phyloP scores from a whole-genome alignment of 805 yeast species.

The Kuraishia cidri region DNA sequence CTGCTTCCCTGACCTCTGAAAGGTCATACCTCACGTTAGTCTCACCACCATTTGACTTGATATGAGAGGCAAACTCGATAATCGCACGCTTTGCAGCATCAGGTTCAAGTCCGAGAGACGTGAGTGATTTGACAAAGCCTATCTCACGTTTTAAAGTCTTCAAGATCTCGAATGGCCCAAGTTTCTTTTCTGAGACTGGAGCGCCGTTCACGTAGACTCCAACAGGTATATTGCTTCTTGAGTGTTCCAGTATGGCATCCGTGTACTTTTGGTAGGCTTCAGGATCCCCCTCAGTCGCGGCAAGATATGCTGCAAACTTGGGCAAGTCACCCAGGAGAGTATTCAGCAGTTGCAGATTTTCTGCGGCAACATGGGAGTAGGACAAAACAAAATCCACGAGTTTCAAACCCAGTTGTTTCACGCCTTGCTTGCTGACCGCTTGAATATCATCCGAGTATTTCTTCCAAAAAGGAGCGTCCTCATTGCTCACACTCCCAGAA shows the following conservation, averaged over 20 bases:
- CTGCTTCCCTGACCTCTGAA: slow-evolving; percentile 16
- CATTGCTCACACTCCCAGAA: not conserved
- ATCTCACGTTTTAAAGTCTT: slow-evolving; percentile 28
- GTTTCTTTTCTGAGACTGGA: slow-evolving; percentile 34
- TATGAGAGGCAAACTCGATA: slow-evolving; percentile 23
- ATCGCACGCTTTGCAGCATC: slow-evolving; percentile 25
- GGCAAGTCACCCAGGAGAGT: slow-evolving; percentile 46
- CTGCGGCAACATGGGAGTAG: slow-evolving; percentile 9
- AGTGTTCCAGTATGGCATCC: slow-evolving; percentile 8
- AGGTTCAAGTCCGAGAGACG: slow-evolving; percentile 22
- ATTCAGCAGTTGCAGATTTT: slow-evolving; percentile 27
- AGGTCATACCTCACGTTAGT: slow-evolving; percentile 14
- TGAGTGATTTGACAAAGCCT: slow-evolving; percentile 12
- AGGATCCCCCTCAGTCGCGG: slow-evolving; percentile 11
- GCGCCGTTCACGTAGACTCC: slow-evolving; percentile 71
- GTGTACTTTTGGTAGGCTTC: slow-evolving; percentile 2
- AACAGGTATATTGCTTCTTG: slow-evolving; percentile 10
- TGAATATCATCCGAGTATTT: slow-evolving; percentile 18
- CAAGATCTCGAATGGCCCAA: slow-evolving; percentile 32
- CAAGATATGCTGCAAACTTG: slow-evolving; percentile 31
- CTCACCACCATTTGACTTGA: slow-evolving; percentile 3
- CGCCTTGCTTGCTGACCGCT: slow-evolving; percentile 19
- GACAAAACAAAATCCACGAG: slow-evolving; percentile 28
- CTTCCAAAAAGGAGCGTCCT: slow-evolving; percentile 9
- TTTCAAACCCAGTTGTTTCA: slow-evolving; percentile 28